These are phyloP conservation scores for Eudorina sp. DNA, from an alignment of 139 green algal genomes.

Conservation along the genomic window DNA sequence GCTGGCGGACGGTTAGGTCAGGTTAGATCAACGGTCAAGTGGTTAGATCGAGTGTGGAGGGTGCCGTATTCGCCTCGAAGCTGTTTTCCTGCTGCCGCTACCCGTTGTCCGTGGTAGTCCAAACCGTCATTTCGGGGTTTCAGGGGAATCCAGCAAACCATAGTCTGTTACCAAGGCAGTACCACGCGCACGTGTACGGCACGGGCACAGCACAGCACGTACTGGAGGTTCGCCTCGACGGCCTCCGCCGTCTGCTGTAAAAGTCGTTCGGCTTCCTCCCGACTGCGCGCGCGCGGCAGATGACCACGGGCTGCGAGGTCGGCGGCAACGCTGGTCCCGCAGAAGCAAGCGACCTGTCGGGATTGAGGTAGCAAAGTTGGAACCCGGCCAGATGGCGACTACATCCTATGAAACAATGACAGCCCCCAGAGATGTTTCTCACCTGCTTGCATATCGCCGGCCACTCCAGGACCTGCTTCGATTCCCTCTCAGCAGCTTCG, in stretches of 20 bases:
- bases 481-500: constrained; percentile 55
- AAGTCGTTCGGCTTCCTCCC: constrained; percentile 73
- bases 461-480: constrained; percentile 81
- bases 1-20: neutral
- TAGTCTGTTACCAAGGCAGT: too few species aligned
- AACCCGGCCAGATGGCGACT: neutral
- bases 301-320: constrained; percentile 51
- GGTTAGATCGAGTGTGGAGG: neutral
- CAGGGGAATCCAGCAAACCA: too few species aligned
- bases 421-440: neutral
- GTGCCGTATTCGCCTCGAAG: neutral
- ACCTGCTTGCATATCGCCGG: constrained; percentile 71
- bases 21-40: neutral
- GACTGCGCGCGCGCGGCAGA: constrained; percentile 66
- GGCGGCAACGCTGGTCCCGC: constrained; percentile 75
- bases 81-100: too few species aligned
- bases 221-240: constrained; percentile 51
- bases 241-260: constrained; percentile 85
- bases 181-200: too few species aligned
- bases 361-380: neutral
- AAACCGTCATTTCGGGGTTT: too few species aligned
- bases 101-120: too few species aligned
- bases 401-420: too few species aligned
- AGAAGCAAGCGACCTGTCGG: constrained; percentile 83
- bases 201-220: neutral